phyloP scores from a whole-genome alignment of 2,329 filamentous ascomycete genomes.

The Botrytis squamosa region DNA sequence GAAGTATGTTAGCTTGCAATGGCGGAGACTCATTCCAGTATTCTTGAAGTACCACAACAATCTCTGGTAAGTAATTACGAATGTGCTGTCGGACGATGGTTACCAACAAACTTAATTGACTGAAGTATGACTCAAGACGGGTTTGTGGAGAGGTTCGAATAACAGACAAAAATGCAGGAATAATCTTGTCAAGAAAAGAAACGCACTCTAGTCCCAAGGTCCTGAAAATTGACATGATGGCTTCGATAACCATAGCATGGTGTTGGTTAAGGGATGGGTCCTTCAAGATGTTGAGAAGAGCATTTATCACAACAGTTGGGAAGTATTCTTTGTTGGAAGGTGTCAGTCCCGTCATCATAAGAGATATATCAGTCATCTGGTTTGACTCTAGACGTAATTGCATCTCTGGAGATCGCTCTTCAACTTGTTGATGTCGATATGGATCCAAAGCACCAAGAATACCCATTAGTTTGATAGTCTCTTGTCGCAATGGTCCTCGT shows the following conservation, averaged over 20 bases:
- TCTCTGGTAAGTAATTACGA: conserved; percentile 81
- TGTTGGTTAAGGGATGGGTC: conserved; percentile 87
- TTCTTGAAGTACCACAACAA: conserved; percentile 81
- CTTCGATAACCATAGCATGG: conserved; percentile 91
- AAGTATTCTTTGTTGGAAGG: conserved; percentile 99
- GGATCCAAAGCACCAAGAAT: conserved; percentile 93
- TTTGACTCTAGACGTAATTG: conserved; percentile 64
- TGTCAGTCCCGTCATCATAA: conserved; percentile 97
- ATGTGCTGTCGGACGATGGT: conserved; percentile 97
- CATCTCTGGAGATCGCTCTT: conserved; percentile 81
- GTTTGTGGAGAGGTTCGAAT: conserved; percentile 77
- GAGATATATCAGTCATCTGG: conserved; percentile 83
- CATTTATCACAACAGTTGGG: conserved; percentile 95
- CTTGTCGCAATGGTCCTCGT: conserved; percentile 78
- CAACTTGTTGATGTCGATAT: conserved; percentile 93
- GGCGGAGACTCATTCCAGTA: conserved; percentile 83
- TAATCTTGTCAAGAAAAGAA: conserved; percentile 87
- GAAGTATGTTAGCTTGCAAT: conserved; percentile 87
- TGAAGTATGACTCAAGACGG: conserved; percentile 93
- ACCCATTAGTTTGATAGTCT: conserved; percentile 95
- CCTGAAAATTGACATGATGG: conserved; percentile 98
- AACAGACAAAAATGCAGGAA: conserved; percentile 88
- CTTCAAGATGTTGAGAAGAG: conserved; percentile 85
- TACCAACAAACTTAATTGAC: conserved; percentile 88
- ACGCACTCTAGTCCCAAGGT: conserved; percentile 96